Evolutionary conservation across 2,329 filamentous ascomycete species (phyloP).

Genomic region (Leptosphaerulina australis): DNA sequence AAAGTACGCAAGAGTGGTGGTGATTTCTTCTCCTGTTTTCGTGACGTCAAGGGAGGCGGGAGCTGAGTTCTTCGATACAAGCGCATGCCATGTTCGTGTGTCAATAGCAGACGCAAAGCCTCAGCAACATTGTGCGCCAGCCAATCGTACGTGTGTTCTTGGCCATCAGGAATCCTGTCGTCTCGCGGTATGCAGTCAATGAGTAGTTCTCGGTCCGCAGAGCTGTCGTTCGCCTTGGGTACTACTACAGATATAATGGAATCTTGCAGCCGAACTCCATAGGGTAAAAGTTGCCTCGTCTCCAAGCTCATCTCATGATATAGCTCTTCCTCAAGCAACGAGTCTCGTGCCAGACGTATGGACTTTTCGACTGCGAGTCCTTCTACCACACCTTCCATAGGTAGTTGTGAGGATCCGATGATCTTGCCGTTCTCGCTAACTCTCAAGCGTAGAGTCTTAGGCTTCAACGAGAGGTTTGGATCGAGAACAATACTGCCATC

Average conservation of each 20-base stretch:
- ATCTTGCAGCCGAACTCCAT: conserved; percentile 69
- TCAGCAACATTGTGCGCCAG: conserved; percentile 71
- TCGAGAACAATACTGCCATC: conserved; percentile 80
- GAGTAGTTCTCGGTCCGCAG: conserved; percentile 64
- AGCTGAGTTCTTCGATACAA: conserved; percentile 70
- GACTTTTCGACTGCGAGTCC: conserved; percentile 68
- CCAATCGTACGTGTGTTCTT: conserved; percentile 43
- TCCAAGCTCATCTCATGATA: conserved; percentile 90
- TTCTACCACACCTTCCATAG: conserved; percentile 28
- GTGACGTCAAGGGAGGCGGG: conserved; percentile 61
- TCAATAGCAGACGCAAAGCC: conserved; percentile 75
- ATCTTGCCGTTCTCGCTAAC: conserved; percentile 64
- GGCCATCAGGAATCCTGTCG: conserved; percentile 44
- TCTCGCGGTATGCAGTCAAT: conserved; percentile 71
- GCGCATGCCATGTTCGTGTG: conserved; percentile 78
- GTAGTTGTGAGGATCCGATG: conserved; percentile 60
- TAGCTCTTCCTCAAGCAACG: conserved; percentile 81
- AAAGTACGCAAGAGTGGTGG: conserved; percentile 66
- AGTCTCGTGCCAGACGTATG: conserved; percentile 77
- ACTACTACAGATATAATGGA: conserved; percentile 46
- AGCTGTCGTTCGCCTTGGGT: conserved; percentile 20
- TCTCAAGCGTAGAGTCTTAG: conserved; percentile 70
- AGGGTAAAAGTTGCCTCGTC: conserved; percentile 72
- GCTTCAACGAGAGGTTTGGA: conserved; percentile 61
- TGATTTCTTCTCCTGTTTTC: conserved; percentile 57